These are phyloP conservation scores for Oryza glaberrima DNA, from an alignment of 176 grass and related monocot species.

Conservation along the genomic window DNA sequence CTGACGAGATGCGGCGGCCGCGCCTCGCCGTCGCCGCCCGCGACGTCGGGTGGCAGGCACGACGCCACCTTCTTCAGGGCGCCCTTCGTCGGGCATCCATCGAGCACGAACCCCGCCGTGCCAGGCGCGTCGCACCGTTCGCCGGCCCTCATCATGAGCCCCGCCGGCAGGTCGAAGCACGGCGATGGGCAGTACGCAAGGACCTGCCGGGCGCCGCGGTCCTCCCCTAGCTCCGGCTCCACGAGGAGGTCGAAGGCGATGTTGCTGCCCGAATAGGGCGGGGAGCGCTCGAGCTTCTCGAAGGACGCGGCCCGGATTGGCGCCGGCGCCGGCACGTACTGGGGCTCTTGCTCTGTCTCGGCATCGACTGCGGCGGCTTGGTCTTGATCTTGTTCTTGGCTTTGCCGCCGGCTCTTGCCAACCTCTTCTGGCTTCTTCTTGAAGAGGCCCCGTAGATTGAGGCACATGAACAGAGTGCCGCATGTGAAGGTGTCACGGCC, in stretches of 20 bases:
- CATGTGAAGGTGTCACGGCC: slow-evolving; percentile 39
- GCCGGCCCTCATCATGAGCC: slow-evolving; percentile 36
- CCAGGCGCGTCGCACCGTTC: slow-evolving; percentile 28
- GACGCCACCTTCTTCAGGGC: slow-evolving; percentile 46
- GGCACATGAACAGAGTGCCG: slow-evolving; percentile 49
- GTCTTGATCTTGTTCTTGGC: not conserved
- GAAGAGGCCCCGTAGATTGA: slow-evolving; percentile 36
- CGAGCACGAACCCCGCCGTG: slow-evolving; percentile 43
- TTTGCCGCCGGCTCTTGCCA: not conserved
- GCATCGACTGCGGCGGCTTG: not conserved
- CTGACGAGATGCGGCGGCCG: slow-evolving; percentile 34
- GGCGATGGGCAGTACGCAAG: slow-evolving; percentile 54
- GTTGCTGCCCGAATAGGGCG: slow-evolving; percentile 51
- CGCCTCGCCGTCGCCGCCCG: not conserved
- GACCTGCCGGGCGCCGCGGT: not conserved
- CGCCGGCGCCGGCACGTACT: not conserved
- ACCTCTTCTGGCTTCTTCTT: slow-evolving; percentile 47
- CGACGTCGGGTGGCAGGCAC: slow-evolving; percentile 34
- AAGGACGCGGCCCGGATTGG: slow-evolving; percentile 13
- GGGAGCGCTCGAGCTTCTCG: slow-evolving; percentile 41
- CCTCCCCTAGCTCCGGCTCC: not conserved
- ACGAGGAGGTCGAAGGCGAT: slow-evolving; percentile 47
- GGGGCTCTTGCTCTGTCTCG: not conserved
- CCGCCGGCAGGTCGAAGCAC: slow-evolving; percentile 59
- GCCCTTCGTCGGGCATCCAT: not conserved